Conservation (phyloP, 257 asterid species). For the Agastache rugosa region DNA sequence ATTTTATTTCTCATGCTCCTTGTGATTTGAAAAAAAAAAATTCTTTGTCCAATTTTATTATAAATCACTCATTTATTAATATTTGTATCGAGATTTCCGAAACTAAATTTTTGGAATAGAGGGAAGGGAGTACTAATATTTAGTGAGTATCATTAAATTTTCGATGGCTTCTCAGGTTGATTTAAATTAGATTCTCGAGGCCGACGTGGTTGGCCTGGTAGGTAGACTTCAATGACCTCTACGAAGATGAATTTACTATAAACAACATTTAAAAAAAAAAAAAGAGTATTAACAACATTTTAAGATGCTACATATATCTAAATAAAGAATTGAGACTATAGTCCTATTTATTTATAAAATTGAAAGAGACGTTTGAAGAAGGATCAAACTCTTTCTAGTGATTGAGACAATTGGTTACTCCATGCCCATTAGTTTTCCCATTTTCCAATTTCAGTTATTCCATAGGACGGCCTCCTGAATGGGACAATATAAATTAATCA, state of each 20-base stretch:
- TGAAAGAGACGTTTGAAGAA: slow-evolving; percentile 15
- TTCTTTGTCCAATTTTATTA: no score
- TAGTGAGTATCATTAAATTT: neutral
- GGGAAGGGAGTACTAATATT: no score
- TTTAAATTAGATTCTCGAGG: neutral
- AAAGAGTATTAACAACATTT: no score
- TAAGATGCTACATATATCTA: no score
- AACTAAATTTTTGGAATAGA: no score
- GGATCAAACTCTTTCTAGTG: slow-evolving; percentile 23
- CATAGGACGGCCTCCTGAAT: neutral
- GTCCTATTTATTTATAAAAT: neutral
- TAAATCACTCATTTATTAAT: no score
- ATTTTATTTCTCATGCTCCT: no score
- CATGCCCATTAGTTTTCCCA: slow-evolving; percentile 5
- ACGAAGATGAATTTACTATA: neutral
- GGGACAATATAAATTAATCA: neutral
- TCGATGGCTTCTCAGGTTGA: neutral
- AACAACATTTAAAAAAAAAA: no score
- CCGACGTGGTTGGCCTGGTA: neutral
- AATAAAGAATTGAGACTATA: neutral
- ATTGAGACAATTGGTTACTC: slow-evolving; percentile 35
- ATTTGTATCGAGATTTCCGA: no score
- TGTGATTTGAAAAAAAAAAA: no score
- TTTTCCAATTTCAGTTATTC: neutral
- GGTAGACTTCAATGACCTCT: neutral